Evolutionary conservation across 768 basidiomycete species (phyloP).

Genomic region (Phanerodontia chrysosporium): DNA sequence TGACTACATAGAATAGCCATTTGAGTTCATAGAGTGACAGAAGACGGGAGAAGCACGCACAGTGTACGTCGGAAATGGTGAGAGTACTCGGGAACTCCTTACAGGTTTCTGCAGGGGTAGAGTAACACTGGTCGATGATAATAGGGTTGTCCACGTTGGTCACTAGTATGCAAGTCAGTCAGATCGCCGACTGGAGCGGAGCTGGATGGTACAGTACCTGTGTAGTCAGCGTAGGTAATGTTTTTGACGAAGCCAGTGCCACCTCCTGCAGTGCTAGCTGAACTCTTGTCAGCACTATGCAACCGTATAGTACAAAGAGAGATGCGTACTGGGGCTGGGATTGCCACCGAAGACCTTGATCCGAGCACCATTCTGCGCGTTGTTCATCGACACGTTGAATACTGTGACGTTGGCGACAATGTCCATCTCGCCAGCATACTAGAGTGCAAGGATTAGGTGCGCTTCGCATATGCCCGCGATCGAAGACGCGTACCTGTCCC

Average conservation of each 20-base stretch:
- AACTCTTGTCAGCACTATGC: neutral
- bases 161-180: slow-evolving; percentile 19
- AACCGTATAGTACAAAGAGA: neutral
- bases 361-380: slow-evolving; percentile 46
- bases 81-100: slow-evolving; percentile 33
- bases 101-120: slow-evolving; percentile 30
- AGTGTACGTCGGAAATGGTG: slow-evolving; percentile 40
- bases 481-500: slow-evolving; percentile 30
- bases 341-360: slow-evolving; percentile 49
- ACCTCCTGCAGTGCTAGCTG: slow-evolving; percentile 36
- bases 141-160: slow-evolving; percentile 41
- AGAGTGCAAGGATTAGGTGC: too few relatives aligned
- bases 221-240: slow-evolving; percentile 24
- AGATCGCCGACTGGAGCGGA: too few relatives aligned
- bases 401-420: slow-evolving; percentile 42
- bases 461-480: too few relatives aligned
- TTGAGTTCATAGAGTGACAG: neutral
- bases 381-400: slow-evolving; percentile 39
- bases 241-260: slow-evolving; percentile 38
- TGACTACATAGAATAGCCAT: slow-evolving; percentile 18
- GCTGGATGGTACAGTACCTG: slow-evolving; percentile 22
- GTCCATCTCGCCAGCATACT: slow-evolving; percentile 37
- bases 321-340: slow-evolving; percentile 29
- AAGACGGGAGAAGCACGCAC: slow-evolving; percentile 20
- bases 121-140: slow-evolving; percentile 38